These are phyloP conservation scores for Peronospora belbahrii DNA, from an alignment of 352 stramenopile species.

Conservation along the genomic window DNA sequence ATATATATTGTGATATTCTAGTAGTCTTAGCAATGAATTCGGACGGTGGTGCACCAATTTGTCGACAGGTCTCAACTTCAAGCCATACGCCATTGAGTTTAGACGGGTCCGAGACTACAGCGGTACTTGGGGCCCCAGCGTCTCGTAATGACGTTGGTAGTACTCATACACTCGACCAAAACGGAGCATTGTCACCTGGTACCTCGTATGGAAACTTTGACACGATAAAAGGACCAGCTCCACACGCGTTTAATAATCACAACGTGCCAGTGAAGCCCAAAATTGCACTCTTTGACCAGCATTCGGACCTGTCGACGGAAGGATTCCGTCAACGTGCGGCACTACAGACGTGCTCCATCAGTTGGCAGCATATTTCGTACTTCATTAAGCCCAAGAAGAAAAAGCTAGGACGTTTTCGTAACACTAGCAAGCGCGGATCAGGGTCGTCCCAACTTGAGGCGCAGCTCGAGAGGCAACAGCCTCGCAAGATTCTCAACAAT, in stretches of 20 bases:
- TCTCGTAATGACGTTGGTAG: slow-evolving; percentile 20
- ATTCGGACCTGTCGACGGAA: slow-evolving; percentile 27
- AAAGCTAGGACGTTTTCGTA: slow-evolving; percentile 7
- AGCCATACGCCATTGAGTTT: slow-evolving; percentile 24
- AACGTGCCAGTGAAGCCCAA: slow-evolving; percentile 24
- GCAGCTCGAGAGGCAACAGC: slow-evolving; percentile 28
- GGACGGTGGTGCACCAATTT: slow-evolving; percentile 7
- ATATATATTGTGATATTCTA: not conserved
- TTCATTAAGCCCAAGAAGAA: slow-evolving; percentile 35
- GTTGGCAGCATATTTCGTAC: slow-evolving; percentile 63
- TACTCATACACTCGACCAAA: slow-evolving; percentile 11
- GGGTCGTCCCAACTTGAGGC: slow-evolving; percentile 20
- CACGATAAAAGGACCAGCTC: slow-evolving; percentile 13
- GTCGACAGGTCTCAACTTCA: slow-evolving; percentile 17
- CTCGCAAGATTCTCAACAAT: slow-evolving; percentile 56
- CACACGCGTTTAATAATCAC: slow-evolving; percentile 23
- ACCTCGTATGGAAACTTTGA: slow-evolving; percentile 23
- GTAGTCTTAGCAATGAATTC: slow-evolving; percentile 10
- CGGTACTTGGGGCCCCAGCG: slow-evolving; percentile 22
- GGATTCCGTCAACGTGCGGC: slow-evolving; percentile 24
- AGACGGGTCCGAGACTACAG: slow-evolving; percentile 18
- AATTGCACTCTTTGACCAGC: slow-evolving; percentile 25
- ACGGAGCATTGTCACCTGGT: slow-evolving; percentile 18
- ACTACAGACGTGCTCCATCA: slow-evolving; percentile 43
- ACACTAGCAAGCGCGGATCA: slow-evolving; percentile 22